These are phyloP conservation scores for Sporothrix inflata DNA, from an alignment of 2,329 filamentous ascomycete species.

Conservation along the genomic window DNA sequence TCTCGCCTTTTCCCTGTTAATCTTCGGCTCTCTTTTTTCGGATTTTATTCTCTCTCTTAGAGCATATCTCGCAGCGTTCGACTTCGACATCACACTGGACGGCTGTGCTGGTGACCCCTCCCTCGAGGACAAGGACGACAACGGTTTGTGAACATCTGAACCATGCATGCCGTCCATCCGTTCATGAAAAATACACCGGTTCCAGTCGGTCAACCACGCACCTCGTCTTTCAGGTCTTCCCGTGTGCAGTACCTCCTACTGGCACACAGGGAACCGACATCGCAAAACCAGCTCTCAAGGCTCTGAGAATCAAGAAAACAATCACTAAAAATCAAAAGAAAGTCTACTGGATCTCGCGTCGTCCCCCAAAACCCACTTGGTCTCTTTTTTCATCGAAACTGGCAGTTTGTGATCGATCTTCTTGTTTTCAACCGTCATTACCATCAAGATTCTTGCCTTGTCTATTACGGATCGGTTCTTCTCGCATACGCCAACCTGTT, in stretches of 20 bases:
- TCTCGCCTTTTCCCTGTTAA: neutral
- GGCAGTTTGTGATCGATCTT: neutral
- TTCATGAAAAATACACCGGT: constrained; percentile 42
- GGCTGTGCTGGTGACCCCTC: neutral
- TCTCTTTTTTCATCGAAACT: neutral
- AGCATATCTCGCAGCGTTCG: neutral
- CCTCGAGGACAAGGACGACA: constrained; percentile 38
- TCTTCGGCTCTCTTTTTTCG: constrained; percentile 9
- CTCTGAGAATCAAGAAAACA: neutral
- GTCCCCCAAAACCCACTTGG: neutral
- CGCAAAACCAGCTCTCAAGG: neutral
- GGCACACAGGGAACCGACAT: neutral
- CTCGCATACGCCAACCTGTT: neutral
- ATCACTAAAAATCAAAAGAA: neutral
- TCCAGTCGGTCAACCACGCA: constrained; percentile 11
- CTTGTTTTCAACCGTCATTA: neutral
- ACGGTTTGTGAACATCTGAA: constrained; percentile 45
- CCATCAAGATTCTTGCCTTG: neutral
- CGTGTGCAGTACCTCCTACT: neutral
- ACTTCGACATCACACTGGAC: neutral
- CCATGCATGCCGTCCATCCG: constrained; percentile 54
- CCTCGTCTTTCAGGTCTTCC: neutral
- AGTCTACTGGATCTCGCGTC: neutral
- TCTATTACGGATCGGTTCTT: neutral
- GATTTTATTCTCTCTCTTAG: neutral